Evolutionary conservation across 306 rosid species (phyloP), one percentile per base, ranked within the genome.

Genomic region (Datisca glomerata): DNA sequence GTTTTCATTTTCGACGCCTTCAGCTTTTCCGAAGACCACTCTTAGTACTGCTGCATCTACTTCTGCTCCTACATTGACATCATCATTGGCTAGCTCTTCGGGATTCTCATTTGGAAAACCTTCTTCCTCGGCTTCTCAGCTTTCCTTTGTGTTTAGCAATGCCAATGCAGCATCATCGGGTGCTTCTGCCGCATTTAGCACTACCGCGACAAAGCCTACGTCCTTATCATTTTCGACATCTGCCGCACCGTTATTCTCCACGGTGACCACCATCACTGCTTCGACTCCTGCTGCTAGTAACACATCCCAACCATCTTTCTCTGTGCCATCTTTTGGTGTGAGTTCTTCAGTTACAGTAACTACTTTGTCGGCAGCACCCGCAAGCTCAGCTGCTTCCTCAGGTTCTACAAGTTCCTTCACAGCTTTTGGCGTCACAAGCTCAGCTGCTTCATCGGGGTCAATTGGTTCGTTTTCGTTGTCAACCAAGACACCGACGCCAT

Each of bases 371-470:
- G 49, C 60, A 17, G n/a, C 45, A 16, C 54, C 80, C 4, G 49
- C 57, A 4, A 51, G 64, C 42, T 47, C 80, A 16, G 19, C 68
- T 16, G 20, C 72, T 18, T 49, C 74, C 2, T 69, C 77, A 0
- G 44, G 58, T 20, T 34, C 69, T 17, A 53, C 58, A 6, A 67
- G 66, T 25, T 45, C 85, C 0, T 73, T 79, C 40, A 39, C 78
- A 0, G 65, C 60, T 4, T 71, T 63, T 9, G 35, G 43, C 21
- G 18, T 62, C 38, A 12, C 82, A 19, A 23, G 49, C 29, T 40
- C 70, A 21, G n/a, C 73, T 45, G 63, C 82, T 35, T 56, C 93
- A 29, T 48, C 81, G n/a, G 81, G 72, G 33, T 13, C 78, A 15
- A 20, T 59, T 14, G 27, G 53, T 57, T 47, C 79, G 29, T 65